Evolutionary conservation across 2,329 filamentous ascomycete genomes (phyloP).

Genomic region (Gnomoniopsis smithogilvyi): DNA sequence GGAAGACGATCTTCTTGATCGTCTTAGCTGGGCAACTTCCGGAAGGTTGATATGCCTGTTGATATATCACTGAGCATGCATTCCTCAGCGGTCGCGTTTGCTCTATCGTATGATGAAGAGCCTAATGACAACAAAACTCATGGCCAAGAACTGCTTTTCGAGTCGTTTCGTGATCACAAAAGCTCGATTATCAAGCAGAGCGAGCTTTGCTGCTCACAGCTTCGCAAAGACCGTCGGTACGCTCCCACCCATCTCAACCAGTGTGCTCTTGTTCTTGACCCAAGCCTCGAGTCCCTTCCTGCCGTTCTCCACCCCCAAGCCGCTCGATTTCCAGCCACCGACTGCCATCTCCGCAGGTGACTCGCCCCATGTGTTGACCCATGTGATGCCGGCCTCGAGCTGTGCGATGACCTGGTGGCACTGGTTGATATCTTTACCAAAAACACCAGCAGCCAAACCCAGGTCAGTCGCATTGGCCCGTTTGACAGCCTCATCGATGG

Average conservation of each 20-base stretch:
- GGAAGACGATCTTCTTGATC: too few species aligned
- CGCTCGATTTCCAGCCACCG: slow-evolving; percentile 89
- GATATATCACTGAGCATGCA: too few species aligned
- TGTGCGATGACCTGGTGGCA: slow-evolving; percentile 70
- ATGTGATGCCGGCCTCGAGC: slow-evolving; percentile 82
- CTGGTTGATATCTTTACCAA: slow-evolving; percentile 69
- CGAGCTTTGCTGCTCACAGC: slow-evolving; percentile 45
- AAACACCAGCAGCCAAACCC: slow-evolving; percentile 81
- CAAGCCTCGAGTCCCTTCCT: slow-evolving; percentile 75
- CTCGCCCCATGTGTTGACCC: slow-evolving; percentile 95
- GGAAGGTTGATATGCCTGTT: too few species aligned
- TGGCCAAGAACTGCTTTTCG: too few species aligned
- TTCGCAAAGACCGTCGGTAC: slow-evolving; percentile 74
- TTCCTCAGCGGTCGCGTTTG: too few species aligned
- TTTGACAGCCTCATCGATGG: slow-evolving; percentile 63
- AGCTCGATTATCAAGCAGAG: too few species aligned
- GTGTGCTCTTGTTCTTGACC: slow-evolving; percentile 82
- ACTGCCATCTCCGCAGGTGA: slow-evolving; percentile 89
- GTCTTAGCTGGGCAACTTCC: too few species aligned
- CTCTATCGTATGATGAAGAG: too few species aligned
- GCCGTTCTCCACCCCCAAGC: slow-evolving; percentile 84
- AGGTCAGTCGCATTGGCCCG: slow-evolving; percentile 76
- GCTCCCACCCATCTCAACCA: slow-evolving; percentile 74
- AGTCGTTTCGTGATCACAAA: too few species aligned
- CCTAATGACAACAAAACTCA: too few species aligned